Evolutionary conservation across 352 stramenopile genomes (phyloP).

Genomic region (Peronosclerospora sorghi): DNA sequence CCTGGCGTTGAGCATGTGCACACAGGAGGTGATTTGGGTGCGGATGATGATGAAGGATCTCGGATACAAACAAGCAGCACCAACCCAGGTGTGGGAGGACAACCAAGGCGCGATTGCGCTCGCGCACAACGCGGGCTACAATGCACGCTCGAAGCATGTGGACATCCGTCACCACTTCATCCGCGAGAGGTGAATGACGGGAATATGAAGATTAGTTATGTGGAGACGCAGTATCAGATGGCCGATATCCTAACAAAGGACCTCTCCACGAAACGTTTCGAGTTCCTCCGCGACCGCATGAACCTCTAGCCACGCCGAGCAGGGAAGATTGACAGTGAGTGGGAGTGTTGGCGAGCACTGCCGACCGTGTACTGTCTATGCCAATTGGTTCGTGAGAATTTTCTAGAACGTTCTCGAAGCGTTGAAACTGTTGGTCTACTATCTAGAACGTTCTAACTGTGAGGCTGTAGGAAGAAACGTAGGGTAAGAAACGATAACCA

Average conservation of each 20-base stretch:
- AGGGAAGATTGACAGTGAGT: too few relatives aligned
- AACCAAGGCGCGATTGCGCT: conserved; percentile 2
- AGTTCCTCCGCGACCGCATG: too few relatives aligned
- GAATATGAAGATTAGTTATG: neutral
- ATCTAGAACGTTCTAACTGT: too few relatives aligned
- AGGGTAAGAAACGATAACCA: too few relatives aligned
- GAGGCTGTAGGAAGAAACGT: too few relatives aligned
- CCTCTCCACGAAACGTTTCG: too few relatives aligned
- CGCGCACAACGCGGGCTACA: neutral
- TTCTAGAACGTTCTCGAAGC: too few relatives aligned
- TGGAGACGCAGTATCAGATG: neutral
- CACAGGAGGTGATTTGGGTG: neutral
- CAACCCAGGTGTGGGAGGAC: conserved; percentile 1
- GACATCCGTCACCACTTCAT: neutral
- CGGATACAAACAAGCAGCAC: neutral
- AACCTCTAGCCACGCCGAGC: too few relatives aligned
- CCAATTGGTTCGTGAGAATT: too few relatives aligned
- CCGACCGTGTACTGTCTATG: too few relatives aligned
- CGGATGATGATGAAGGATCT: conserved; percentile 4
- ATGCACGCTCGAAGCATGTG: neutral
- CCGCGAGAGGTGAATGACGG: neutral
- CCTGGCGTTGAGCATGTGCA: conserved; percentile 3
- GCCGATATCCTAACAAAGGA: neutral
- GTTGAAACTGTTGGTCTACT: too few relatives aligned
- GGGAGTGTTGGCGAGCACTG: too few relatives aligned